Percentiles rank a stretch among this genome's conserved stretches.
Evolutionary conservation across 2,329 filamentous ascomycete species (phyloP).

Genomic region (Plectosphaerella cucumerina): DNA sequence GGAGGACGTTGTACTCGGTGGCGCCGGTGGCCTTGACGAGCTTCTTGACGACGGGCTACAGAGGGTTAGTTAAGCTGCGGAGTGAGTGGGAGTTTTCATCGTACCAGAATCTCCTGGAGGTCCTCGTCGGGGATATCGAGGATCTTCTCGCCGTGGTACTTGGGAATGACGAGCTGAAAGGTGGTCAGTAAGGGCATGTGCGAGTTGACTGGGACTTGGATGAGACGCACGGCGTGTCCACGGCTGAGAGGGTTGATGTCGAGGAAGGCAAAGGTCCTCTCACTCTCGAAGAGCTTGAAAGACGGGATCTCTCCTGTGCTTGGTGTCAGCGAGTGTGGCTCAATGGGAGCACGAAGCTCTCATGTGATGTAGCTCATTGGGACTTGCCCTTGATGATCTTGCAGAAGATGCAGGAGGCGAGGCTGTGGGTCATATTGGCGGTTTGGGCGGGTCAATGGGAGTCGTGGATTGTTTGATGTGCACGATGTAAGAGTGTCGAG

Average conservation of each 20-base stretch:
- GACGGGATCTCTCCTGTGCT: constrained; percentile 83
- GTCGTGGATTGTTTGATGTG: background rate
- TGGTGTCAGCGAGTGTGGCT: background rate
- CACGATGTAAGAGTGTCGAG: background rate
- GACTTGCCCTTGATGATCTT: constrained; percentile 85
- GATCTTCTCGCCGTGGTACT: constrained; percentile 88
- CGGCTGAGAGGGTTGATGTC: constrained; percentile 88
- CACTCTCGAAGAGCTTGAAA: constrained; percentile 93
- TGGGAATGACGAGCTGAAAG: constrained; percentile 85
- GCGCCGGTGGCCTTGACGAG: constrained; percentile 74
- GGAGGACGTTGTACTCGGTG: constrained; percentile 84
- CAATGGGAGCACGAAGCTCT: background rate
- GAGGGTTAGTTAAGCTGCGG: background rate
- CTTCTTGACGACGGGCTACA: constrained; percentile 76
- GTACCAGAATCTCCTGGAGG: constrained; percentile 74
- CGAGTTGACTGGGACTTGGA: background rate
- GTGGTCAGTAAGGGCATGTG: constrained; percentile 2
- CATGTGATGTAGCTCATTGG: background rate
- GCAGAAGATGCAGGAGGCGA: constrained; percentile 89
- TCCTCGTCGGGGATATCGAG: constrained; percentile 89
- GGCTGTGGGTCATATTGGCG: constrained; percentile 28
- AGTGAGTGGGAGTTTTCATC: constrained; percentile 14
- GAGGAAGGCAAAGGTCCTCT: constrained; percentile 91
- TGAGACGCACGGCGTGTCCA: constrained; percentile 74
- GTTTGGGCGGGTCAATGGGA: background rate